Percentiles rank a stretch among this genome's conserved stretches.
These are phyloP conservation scores for Tolypocladium nubicola DNA, from an alignment of 2,329 filamentous ascomycete genomes.

Conservation along the genomic window DNA sequence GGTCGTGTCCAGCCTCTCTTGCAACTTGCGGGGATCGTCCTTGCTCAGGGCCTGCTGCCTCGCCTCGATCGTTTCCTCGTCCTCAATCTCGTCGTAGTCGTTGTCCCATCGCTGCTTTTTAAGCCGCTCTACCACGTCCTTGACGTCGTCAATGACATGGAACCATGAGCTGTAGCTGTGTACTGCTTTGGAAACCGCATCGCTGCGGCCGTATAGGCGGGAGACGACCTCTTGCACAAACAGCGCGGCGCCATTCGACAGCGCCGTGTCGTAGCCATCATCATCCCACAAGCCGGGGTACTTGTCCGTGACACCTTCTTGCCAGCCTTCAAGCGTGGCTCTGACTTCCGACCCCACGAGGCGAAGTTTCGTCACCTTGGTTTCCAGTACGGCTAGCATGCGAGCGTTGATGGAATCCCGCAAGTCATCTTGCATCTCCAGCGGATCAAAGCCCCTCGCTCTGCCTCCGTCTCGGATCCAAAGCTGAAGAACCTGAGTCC, in stretches of 20 bases:
- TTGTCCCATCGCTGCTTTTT: slow-evolving; percentile 65
- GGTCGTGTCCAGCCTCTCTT: slow-evolving; percentile 45
- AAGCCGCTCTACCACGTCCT: slow-evolving; percentile 52
- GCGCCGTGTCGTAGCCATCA: slow-evolving; percentile 52
- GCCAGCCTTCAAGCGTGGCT: slow-evolving; percentile 50
- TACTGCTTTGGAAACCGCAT: slow-evolving; percentile 51
- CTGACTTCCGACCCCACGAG: slow-evolving; percentile 55
- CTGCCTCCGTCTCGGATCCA: slow-evolving; percentile 64
- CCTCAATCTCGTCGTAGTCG: slow-evolving; percentile 61
- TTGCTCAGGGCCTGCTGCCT: slow-evolving; percentile 58
- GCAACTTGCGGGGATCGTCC: slow-evolving; percentile 57
- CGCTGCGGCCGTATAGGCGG: slow-evolving; percentile 61
- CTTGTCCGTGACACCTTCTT: slow-evolving; percentile 37
- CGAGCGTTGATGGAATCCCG: slow-evolving; percentile 59
- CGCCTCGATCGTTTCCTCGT: slow-evolving; percentile 58
- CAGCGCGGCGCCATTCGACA: slow-evolving; percentile 50
- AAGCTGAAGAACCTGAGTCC: slow-evolving; percentile 58
- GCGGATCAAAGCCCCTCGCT: slow-evolving; percentile 55
- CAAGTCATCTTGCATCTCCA: slow-evolving; percentile 57
- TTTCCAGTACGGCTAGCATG: slow-evolving; percentile 51
- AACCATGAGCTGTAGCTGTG: slow-evolving; percentile 63
- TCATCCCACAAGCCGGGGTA: slow-evolving; percentile 56
- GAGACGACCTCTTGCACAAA: slow-evolving; percentile 63
- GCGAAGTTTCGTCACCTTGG: slow-evolving; percentile 53
- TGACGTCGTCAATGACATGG: slow-evolving; percentile 57